Evolutionary conservation across 108 stramenopile genomes (phyloP).

Genomic region (Nannochloropsis salina): DNA sequence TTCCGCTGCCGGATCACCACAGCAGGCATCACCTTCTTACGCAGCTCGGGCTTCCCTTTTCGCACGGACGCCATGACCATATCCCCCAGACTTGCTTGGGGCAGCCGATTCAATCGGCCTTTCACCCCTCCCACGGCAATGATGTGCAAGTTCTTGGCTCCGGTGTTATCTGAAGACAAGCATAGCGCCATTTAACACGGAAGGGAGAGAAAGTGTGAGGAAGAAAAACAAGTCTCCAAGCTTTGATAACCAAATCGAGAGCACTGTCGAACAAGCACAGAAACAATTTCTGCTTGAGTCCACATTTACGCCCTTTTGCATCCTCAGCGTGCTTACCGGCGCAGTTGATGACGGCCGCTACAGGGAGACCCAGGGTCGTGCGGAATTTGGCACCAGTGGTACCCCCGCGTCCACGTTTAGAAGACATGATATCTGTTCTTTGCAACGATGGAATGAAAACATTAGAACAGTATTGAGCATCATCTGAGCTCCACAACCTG

Average conservation of each 20-base stretch:
- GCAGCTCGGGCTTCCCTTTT: slow-evolving; percentile 99
- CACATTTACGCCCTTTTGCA: too few relatives aligned
- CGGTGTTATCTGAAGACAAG: slow-evolving; percentile 80
- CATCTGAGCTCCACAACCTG: too few relatives aligned
- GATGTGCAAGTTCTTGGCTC: slow-evolving; percentile 98
- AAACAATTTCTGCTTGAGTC: too few relatives aligned
- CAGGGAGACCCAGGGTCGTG: slow-evolving; percentile 96
- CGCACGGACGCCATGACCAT: slow-evolving; percentile 98
- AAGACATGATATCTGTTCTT: background rate
- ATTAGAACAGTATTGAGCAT: too few relatives aligned
- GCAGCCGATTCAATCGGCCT: slow-evolving; percentile 94
- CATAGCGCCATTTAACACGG: background rate
- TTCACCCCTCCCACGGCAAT: slow-evolving; percentile 97
- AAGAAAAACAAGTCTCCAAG: background rate
- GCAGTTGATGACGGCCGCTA: slow-evolving; percentile 97
- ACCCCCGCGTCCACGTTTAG: slow-evolving; percentile 45
- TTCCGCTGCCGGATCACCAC: slow-evolving; percentile 98
- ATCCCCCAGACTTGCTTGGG: slow-evolving; percentile 82
- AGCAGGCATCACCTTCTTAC: slow-evolving; percentile 99
- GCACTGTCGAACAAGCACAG: too few relatives aligned
- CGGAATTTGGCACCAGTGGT: slow-evolving; percentile 97
- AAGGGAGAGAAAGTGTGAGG: background rate
- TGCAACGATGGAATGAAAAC: background rate
- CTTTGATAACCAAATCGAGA: background rate
- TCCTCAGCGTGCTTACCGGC: slow-evolving; percentile 51